These are phyloP conservation scores for Bondarzewia mesenterica DNA, from an alignment of 1,284 basidiomycete species.

Conservation along the genomic window DNA sequence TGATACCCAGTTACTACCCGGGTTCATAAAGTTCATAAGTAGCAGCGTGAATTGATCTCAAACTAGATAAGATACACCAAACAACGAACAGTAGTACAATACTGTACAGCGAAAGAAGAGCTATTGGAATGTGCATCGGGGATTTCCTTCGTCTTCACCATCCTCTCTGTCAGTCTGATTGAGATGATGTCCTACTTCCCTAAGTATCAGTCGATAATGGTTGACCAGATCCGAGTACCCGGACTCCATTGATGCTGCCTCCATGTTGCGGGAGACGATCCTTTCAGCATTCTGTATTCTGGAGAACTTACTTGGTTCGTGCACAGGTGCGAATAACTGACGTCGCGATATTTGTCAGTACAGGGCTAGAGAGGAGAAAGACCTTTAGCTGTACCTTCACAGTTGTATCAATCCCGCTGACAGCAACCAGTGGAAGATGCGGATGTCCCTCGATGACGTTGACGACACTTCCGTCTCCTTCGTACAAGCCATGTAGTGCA, in stretches of 20 bases:
- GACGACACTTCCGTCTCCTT: slow-evolving; percentile 78
- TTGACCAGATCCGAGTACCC: slow-evolving; percentile 27
- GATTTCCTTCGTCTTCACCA: slow-evolving; percentile 7
- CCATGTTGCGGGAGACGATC: slow-evolving; percentile 45
- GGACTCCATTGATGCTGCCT: slow-evolving; percentile 14
- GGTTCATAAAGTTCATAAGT: no score
- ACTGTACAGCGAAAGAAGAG: no score
- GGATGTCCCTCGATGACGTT: slow-evolving; percentile 89
- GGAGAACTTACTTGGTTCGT: slow-evolving; percentile 40
- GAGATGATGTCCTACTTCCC: slow-evolving; percentile 10
- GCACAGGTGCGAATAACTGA: slow-evolving; percentile 66
- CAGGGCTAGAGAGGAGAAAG: not conserved
- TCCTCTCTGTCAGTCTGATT: slow-evolving; percentile 8
- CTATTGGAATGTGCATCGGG: slow-evolving; percentile 19
- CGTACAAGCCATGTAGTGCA: slow-evolving; percentile 66
- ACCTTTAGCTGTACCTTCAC: slow-evolving; percentile 75
- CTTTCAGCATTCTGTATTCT: slow-evolving; percentile 38
- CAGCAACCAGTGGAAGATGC: slow-evolving; percentile 69
- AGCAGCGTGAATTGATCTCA: no score
- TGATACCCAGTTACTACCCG: not conserved
- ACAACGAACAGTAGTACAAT: no score
- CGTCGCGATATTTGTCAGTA: not conserved
- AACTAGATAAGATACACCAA: no score
- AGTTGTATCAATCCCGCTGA: slow-evolving; percentile 84
- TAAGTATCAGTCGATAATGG: slow-evolving; percentile 25